These are phyloP conservation scores for Solioccasus polychromus DNA, from an alignment of 768 basidiomycete species.

Conservation along the genomic window DNA sequence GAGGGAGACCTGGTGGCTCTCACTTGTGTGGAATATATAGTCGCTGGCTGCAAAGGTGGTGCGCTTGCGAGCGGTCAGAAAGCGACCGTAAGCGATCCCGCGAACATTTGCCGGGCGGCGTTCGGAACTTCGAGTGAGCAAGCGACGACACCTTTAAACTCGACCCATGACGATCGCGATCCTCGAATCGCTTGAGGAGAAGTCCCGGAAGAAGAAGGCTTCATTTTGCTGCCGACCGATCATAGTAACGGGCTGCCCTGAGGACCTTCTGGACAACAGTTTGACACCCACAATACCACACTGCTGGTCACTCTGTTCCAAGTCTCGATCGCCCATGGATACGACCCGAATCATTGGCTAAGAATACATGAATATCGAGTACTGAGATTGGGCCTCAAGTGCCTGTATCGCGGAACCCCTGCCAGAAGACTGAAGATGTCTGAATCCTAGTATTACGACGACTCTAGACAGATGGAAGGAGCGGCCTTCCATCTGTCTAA, in stretches of 20 bases:
- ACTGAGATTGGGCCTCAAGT: constrained; percentile 21
- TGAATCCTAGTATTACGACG: no score
- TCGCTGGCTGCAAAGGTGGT: background rate
- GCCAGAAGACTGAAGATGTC: constrained; percentile 5
- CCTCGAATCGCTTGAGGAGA: constrained; percentile 28
- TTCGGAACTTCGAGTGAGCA: constrained; percentile 17
- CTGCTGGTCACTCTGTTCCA: background rate
- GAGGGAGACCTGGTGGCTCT: background rate
- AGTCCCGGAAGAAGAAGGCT: constrained; percentile 15
- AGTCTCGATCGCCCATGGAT: background rate
- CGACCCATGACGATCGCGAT: constrained; percentile 24
- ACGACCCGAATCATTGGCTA: constrained; percentile 1
- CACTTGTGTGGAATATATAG: background rate
- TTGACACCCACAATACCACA: background rate
- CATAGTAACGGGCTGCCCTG: constrained; percentile 4
- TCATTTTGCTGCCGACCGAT: constrained; percentile 27
- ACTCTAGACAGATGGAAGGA: no score
- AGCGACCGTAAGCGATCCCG: constrained; percentile 28
- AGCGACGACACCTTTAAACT: constrained; percentile 29
- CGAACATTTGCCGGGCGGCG: constrained; percentile 30
- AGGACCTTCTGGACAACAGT: background rate
- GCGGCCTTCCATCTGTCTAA: constrained; percentile 4
- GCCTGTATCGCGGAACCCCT: background rate
- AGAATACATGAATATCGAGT: background rate
- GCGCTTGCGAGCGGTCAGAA: background rate